Evolutionary conservation across 768 basidiomycete species (phyloP).

Genomic region (Lanmaoa rubissima): DNA sequence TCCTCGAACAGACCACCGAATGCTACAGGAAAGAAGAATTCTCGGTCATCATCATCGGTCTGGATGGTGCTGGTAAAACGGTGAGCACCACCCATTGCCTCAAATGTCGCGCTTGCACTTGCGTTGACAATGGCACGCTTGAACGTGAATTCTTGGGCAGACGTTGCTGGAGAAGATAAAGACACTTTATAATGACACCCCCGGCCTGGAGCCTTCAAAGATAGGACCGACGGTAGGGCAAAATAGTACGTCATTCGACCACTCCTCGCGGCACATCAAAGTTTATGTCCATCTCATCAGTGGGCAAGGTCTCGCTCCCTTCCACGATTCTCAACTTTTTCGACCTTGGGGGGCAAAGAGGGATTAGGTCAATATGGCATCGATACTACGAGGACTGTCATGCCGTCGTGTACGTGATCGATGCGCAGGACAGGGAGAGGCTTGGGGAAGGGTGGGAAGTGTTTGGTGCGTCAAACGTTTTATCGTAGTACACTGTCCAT

Average conservation of each 20-base stretch:
- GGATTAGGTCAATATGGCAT: constrained; percentile 93
- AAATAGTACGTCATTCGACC: constrained; percentile 66
- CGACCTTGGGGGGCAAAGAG: constrained; percentile 94
- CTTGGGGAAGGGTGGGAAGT: constrained; percentile 96
- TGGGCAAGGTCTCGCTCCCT: constrained; percentile 89
- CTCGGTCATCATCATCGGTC: constrained; percentile 91
- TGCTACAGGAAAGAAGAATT: constrained; percentile 79
- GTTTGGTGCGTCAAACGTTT: constrained; percentile 67
- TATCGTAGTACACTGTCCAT: too few species aligned
- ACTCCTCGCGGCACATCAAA: not conserved
- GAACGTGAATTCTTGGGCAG: constrained; percentile 34
- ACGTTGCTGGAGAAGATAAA: constrained; percentile 93
- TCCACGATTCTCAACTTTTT: constrained; percentile 95
- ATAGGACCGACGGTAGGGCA: constrained; percentile 97
- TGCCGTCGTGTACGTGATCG: constrained; percentile 93
- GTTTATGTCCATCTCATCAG: constrained; percentile 38
- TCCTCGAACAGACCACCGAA: constrained; percentile 3
- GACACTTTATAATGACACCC: constrained; percentile 82
- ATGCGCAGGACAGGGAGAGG: constrained; percentile 86
- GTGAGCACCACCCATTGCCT: constrained; percentile 36
- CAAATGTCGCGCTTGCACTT: too few species aligned
- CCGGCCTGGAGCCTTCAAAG: constrained; percentile 87
- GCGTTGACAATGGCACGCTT: not conserved
- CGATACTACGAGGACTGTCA: constrained; percentile 96
- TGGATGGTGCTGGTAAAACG: constrained; percentile 92